Evolutionary conservation across 768 basidiomycete genomes (phyloP).

Genomic region (Mycena filopes): DNA sequence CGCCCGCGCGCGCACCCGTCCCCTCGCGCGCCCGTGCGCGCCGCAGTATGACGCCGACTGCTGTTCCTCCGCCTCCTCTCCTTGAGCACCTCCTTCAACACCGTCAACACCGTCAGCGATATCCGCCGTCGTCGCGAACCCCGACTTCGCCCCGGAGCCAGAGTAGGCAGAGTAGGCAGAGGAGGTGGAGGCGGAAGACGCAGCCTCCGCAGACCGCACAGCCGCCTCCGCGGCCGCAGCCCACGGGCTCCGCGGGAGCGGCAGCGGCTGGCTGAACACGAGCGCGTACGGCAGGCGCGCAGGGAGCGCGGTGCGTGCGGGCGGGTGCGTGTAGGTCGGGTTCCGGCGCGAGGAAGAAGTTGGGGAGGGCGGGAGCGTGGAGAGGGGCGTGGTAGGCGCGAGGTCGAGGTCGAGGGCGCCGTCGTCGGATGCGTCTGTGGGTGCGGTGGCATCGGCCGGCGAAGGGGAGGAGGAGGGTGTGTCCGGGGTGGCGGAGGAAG

Average conservation of each 20-base stretch:
- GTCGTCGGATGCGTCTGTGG: not conserved
- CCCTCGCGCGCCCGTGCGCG: no score
- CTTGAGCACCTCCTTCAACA: not conserved
- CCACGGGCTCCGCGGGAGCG: constrained; percentile 25
- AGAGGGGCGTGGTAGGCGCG: constrained; percentile 23
- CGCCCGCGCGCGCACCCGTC: constrained; percentile 24
- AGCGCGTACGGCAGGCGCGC: constrained; percentile 19
- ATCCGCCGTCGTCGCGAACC: no score
- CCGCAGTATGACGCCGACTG: no score
- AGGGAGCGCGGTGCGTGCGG: constrained; percentile 12
- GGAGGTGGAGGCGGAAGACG: no score
- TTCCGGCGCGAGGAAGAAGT: not conserved
- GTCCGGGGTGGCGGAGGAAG: not conserved
- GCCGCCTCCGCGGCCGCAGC: constrained; percentile 6
- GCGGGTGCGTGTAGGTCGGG: not conserved
- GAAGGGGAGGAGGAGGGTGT: not conserved
- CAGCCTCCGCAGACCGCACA: no score
- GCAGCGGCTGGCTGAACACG: constrained; percentile 23
- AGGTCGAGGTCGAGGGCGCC: constrained; percentile 7
- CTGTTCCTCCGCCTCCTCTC: not conserved
- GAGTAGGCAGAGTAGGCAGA: no score
- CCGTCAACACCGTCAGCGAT: not conserved
- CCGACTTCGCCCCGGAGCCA: no score
- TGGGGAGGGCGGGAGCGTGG: constrained; percentile 7
- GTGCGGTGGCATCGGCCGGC: no score